A percentile compares a stretch with the other conserved stretches of the same genome.
phyloP scores from a whole-genome alignment of 1,139 yeast species.

The Yamadazyma dendronema region DNA sequence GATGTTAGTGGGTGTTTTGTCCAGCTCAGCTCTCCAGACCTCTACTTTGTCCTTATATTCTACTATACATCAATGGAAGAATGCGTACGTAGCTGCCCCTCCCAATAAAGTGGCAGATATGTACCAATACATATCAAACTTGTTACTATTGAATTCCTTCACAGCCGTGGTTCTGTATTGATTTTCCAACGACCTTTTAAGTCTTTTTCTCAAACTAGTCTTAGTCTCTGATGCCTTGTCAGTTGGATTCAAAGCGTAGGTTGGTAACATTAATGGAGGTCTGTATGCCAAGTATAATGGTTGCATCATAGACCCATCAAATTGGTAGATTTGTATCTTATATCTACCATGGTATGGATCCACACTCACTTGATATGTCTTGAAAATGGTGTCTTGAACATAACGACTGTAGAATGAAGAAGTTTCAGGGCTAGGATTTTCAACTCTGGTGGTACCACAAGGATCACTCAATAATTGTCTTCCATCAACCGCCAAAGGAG shows the following conservation, averaged over 20 bases:
- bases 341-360: slow-evolving; percentile 84
- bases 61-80: slow-evolving; percentile 11
- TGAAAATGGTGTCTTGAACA: slow-evolving; percentile 61
- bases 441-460: slow-evolving; percentile 51
- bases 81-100: slow-evolving; percentile 21
- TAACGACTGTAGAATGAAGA: slow-evolving; percentile 68
- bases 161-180: slow-evolving; percentile 76
- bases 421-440: slow-evolving; percentile 17
- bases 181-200: slow-evolving; percentile 76
- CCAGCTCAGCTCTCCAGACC: no score
- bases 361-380: slow-evolving; percentile 56
- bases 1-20: no score
- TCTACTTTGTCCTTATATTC: no score
- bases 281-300: slow-evolving; percentile 88
- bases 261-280: slow-evolving; percentile 97
- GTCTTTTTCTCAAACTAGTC: slow-evolving; percentile 42
- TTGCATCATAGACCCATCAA: slow-evolving; percentile 79
- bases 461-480: slow-evolving; percentile 89
- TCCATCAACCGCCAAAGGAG: slow-evolving; percentile 86
- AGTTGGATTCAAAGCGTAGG: slow-evolving; percentile 86
- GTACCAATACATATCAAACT: slow-evolving; percentile 49
- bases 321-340: slow-evolving; percentile 70
- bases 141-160: slow-evolving; percentile 39
- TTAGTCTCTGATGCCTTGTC: slow-evolving; percentile 38
- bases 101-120: slow-evolving; percentile 30